These are phyloP conservation scores for Herpotrichia juniperi DNA, from an alignment of 2,329 filamentous ascomycete species.

Conservation along the genomic window DNA sequence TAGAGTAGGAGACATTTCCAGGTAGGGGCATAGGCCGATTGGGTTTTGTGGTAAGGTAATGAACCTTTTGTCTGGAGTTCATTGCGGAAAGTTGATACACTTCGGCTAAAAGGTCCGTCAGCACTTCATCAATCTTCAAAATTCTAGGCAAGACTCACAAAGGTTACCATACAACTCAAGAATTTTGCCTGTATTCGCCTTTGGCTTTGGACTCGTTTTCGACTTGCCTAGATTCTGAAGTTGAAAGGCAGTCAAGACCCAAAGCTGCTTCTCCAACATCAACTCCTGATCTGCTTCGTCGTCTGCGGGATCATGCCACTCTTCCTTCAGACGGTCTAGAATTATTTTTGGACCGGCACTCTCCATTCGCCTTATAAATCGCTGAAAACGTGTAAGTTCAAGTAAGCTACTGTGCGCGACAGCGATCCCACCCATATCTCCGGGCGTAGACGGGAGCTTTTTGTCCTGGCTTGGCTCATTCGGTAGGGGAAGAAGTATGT, in stretches of 20 bases:
- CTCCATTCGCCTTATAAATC: slow-evolving; percentile 63
- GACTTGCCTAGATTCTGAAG: slow-evolving; percentile 39
- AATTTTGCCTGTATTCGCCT: slow-evolving; percentile 39
- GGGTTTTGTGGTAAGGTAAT: slow-evolving; percentile 43
- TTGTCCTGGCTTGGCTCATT: slow-evolving; percentile 21
- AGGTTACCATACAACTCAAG: slow-evolving; percentile 48
- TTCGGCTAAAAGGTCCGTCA: slow-evolving; percentile 42
- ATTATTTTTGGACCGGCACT: slow-evolving; percentile 59
- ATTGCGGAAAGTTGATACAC: slow-evolving; percentile 53
- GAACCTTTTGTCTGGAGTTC: slow-evolving; percentile 43
- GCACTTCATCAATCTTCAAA: slow-evolving; percentile 4
- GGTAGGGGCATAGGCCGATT: slow-evolving; percentile 41
- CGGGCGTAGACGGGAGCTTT: slow-evolving; percentile 19
- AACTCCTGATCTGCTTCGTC: slow-evolving; percentile 54
- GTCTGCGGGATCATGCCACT: slow-evolving; percentile 46
- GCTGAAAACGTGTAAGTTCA: slow-evolving; percentile 53
- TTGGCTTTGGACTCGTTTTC: slow-evolving; percentile 26
- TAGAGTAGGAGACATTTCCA: slow-evolving; percentile 35
- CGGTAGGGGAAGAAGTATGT: slow-evolving; percentile 31
- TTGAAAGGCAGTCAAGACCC: slow-evolving; percentile 65
- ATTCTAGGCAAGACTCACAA: slow-evolving; percentile 33
- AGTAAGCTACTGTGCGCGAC: slow-evolving; percentile 25
- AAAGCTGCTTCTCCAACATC: slow-evolving; percentile 63
- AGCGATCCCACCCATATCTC: slow-evolving; percentile 19
- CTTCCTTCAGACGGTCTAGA: slow-evolving; percentile 61